Conservation (phyloP, 202 grass and related monocot species). For the Schoenoplectus tabernaemontani region DNA sequence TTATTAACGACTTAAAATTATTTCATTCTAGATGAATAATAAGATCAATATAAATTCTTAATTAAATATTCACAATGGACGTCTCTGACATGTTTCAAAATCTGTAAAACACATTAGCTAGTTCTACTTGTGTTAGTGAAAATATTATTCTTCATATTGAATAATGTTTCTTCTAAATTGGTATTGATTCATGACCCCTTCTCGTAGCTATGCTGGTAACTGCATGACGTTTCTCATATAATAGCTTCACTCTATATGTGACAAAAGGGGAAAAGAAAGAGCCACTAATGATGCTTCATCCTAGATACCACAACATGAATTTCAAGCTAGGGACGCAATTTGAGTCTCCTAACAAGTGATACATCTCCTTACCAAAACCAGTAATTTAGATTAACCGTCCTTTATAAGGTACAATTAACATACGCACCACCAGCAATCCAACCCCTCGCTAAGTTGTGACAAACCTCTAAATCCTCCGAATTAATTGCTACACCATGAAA, state of each 20-base stretch:
- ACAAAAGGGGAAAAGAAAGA: not conserved
- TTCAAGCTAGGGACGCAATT: not conserved
- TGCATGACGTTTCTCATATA: not conserved
- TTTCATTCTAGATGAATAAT: not conserved
- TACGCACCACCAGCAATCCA: not conserved
- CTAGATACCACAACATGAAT: not conserved
- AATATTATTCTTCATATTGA: not conserved
- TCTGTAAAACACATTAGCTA: not conserved
- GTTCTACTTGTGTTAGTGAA: not conserved
- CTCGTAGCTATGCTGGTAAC: not conserved
- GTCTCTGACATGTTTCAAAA: not conserved
- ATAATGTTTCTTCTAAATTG: not conserved
- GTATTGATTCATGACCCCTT: not conserved
- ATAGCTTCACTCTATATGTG: not conserved
- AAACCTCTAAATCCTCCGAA: not conserved
- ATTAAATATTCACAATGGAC: not conserved
- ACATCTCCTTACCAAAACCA: slow-evolving; percentile 1
- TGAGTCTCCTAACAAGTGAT: slow-evolving; percentile 17
- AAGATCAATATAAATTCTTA: not conserved
- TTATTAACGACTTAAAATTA: not conserved
- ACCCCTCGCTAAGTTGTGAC: not conserved
- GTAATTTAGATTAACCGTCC: not conserved
- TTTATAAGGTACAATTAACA: slow-evolving; percentile 4
- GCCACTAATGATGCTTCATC: not conserved
- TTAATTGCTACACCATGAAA: slow-evolving; percentile 37